Evolutionary conservation across 345 rosid species (phyloP), one percentile per base, ranked within the genome.

Genomic region (Brassica incana): DNA sequence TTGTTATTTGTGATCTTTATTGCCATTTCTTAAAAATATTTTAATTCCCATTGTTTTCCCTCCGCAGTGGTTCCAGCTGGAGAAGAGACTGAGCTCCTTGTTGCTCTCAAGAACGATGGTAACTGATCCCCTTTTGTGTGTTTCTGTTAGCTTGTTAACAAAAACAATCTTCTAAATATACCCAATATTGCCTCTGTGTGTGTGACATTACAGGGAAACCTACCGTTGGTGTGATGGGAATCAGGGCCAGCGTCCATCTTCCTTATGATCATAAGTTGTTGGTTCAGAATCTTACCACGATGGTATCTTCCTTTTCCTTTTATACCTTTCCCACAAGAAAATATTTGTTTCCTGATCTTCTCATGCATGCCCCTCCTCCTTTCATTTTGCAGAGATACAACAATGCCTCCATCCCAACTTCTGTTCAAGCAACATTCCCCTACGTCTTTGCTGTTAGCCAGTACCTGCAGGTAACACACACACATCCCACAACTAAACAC

Each of bases 51-150:
- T 33, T 75, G 27, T 6, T 75, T 68, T 77, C 65, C 65, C 35
- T 7, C 9, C 67, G 83, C 90, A 96, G 99, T 88, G 85, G 89
- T 96, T 74, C 76, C 86, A 27, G 94, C 97, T 60, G 99, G 98
- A 67, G 95, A 92, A 84, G 97, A 92, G 78, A 80, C 93, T 67
- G 97, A 92, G 80, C 82, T 96, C 38, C 89, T 93, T 48, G 97
- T 89, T 79, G 98, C 91, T 74, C 36, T 96, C 63, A 94, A 90
- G 82, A 93, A 96, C 70, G 92, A 88, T 81, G 99, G 99, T 96
- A 90, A 52, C 64, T 73, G 59, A 25, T 61, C n/a, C 6, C 32
- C 11, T 67, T 50, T 50, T 14, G 18, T 50, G 58, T 80, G 36
- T 65, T 56, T 56, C 20, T 54, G 5, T 63, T 56, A 35, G 45